These are phyloP conservation scores for Suaeda aralocaspica DNA, from an alignment of 148 eudicot species.

Conservation along the genomic window DNA sequence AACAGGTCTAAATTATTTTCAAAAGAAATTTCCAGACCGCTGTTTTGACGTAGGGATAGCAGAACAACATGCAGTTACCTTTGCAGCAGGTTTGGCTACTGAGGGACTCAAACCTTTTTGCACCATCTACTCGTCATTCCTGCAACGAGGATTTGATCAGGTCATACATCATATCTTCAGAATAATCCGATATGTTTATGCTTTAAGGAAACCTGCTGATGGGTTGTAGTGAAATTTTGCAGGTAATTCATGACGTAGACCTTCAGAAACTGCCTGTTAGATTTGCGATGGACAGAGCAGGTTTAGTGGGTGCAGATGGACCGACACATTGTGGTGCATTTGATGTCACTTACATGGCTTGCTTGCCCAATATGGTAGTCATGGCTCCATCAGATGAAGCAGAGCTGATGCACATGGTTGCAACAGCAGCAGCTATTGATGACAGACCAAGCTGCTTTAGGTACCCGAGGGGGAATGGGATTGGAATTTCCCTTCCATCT, in stretches of 20 bases:
- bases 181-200: too few species aligned
- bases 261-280: constrained; percentile 73
- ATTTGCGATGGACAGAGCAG: constrained; percentile 72
- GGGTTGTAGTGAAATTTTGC: constrained; percentile 6
- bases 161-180: constrained; percentile 30
- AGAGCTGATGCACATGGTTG: constrained; percentile 72
- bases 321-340: constrained; percentile 84
- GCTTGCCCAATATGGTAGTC: constrained; percentile 78
- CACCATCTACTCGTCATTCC: constrained; percentile 67
- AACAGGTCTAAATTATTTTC: constrained; percentile 68
- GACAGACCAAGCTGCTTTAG: constrained; percentile 81
- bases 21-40: constrained; percentile 57
- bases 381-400: constrained; percentile 85
- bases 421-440: constrained; percentile 68
- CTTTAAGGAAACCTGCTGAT: too few species aligned
- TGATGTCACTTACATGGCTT: constrained; percentile 71
- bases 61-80: constrained; percentile 80
- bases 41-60: constrained; percentile 83
- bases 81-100: constrained; percentile 77
- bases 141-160: constrained; percentile 76
- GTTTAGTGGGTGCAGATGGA: constrained; percentile 82
- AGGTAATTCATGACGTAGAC: constrained; percentile 82
- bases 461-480: constrained; percentile 71
- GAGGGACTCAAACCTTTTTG: constrained; percentile 82
- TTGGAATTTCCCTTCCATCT: constrained; percentile 51